A percentile compares a stretch with the other conserved stretches of the same genome.
These are phyloP conservation scores for Vitellaria paradoxa DNA, from an alignment of 179 eudicot species.

Conservation along the genomic window DNA sequence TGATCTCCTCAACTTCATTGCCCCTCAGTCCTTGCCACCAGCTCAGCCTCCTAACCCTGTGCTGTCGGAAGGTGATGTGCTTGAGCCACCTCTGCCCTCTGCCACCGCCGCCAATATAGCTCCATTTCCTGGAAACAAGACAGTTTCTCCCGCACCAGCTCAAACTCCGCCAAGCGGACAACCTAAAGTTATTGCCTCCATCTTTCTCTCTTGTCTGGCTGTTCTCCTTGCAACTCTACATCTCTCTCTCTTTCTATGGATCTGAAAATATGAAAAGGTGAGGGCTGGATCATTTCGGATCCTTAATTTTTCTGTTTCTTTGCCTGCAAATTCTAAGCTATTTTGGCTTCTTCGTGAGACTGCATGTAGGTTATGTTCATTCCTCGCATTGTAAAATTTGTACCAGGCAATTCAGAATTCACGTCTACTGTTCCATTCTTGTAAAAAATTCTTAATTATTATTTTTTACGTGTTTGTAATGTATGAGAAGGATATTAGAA, in stretches of 20 bases:
- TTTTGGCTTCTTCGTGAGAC: neutral
- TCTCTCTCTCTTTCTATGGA: no score
- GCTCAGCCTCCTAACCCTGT: constrained; percentile 67
- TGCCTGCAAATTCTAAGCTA: neutral
- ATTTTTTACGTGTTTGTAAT: no score
- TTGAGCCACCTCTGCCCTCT: constrained; percentile 69
- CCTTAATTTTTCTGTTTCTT: neutral
- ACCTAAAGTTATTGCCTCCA: no score
- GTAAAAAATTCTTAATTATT: neutral
- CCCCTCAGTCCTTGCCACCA: constrained; percentile 42
- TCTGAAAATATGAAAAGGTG: neutral
- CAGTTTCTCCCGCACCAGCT: no score
- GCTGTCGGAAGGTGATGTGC: constrained; percentile 48
- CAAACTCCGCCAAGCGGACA: no score
- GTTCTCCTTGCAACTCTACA: no score
- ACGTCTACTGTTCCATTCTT: neutral
- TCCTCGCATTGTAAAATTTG: constrained; percentile 4
- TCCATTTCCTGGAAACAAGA: no score
- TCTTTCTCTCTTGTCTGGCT: no score
- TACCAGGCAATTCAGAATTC: no score
- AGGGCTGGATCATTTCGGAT: neutral
- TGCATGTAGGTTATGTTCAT: constrained; percentile 2
- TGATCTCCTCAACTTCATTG: constrained; percentile 30
- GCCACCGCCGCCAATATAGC: constrained; percentile 1
- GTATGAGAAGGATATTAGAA: no score